Evolutionary conservation across 805 yeast genomes (phyloP), one percentile per base, ranked within the genome.

Genomic region (Komagataella phaffii): DNA sequence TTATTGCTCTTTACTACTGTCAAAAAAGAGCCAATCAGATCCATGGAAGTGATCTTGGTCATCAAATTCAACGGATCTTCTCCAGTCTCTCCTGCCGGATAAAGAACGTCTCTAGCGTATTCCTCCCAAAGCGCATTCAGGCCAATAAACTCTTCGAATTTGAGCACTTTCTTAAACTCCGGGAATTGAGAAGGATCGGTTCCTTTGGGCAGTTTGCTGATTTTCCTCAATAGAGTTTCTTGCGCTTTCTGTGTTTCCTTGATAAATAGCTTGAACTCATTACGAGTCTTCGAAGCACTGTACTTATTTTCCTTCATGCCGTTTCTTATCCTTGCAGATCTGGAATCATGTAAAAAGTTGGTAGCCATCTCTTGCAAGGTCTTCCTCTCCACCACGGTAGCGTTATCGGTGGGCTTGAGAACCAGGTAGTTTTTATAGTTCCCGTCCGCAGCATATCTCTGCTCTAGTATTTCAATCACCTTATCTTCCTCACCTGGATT

Each of bases 21-120:
- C 12, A 88, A 53, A 46, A 64, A 62, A n/a, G 93, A 77, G 3
- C 97, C 96, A 58, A 83, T 84, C 65, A 77, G 85, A 59, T 89
- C 97, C 1, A 93, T 87, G 54, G 83, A 75, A 1, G 91, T 75
- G 45, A 89, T 66, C 57, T 83, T 80, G 5, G 78, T 69, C 18
- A 85, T 63, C 1, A 80, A 24, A 17, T n/a, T 14, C 10, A 19
- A 4, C 23, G n/a, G 51, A 45, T 1, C 64, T 62, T 1, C 71
- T 67, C 48, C 70, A 73, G 17, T 19, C 17, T 49, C 46, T 5
- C 21, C 45, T 17, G 47, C 14, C 23, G 24, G 47, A 23, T 24
- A 24, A 7, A 86, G 56, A 3, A 87, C 65, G 46, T 80, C 83
- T 40, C 66, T 68, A 49, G 83, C 79, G 61, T 89, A 89, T 17